Conservation (phyloP, 176 grass and related monocot genomes). For the Alloteropsis semialata region DNA sequence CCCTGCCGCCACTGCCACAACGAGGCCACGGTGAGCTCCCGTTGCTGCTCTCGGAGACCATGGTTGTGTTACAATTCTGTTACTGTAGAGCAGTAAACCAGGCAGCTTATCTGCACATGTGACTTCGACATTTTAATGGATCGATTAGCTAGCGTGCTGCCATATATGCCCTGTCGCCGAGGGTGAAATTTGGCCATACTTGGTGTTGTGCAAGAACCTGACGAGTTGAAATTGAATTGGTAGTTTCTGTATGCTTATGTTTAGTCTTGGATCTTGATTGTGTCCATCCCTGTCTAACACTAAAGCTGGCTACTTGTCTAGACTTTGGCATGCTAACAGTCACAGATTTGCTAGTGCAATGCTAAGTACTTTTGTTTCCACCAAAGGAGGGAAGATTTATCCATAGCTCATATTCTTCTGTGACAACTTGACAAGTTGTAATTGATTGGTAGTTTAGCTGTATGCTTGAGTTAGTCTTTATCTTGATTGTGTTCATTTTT, state of each 20-base stretch:
- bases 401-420: background rate
- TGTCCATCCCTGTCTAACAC: background rate
- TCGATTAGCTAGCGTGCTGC: no score
- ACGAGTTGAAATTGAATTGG: background rate
- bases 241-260: background rate
- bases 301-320: background rate
- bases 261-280: background rate
- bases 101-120: background rate
- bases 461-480: background rate
- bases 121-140: background rate
- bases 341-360: background rate
- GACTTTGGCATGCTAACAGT: background rate
- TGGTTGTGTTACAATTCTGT: background rate
- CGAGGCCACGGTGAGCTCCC: conserved; percentile 57
- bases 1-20: conserved; percentile 94
- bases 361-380: background rate
- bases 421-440: background rate
- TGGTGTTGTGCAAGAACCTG: background rate
- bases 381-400: background rate
- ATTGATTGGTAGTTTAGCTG: background rate
- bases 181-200: background rate
- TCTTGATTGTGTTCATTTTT: background rate
- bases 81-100: background rate
- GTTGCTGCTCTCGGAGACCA: background rate
- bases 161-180: background rate